Evolutionary conservation across 2,329 filamentous ascomycete genomes (phyloP).

Genomic region (Penicillium concentricum): DNA sequence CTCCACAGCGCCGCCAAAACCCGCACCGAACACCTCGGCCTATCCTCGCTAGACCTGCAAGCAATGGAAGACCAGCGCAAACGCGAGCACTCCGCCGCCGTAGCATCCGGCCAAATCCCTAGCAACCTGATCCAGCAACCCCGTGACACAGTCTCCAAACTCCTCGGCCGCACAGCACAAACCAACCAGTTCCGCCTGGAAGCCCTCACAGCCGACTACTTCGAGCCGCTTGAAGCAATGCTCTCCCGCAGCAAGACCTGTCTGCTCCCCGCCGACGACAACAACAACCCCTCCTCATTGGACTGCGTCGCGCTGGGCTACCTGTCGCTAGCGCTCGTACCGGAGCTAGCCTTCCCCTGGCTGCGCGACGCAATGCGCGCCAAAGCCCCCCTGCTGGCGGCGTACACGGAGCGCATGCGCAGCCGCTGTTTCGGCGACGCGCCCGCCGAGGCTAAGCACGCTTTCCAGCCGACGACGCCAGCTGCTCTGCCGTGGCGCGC

Average conservation of each 20-base stretch:
- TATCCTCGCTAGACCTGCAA: conserved; percentile 67
- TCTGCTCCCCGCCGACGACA: conserved; percentile 48
- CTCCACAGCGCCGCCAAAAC: conserved; percentile 68
- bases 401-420: conserved; percentile 46
- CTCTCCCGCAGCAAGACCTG: conserved; percentile 54
- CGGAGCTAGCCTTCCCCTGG: conserved; percentile 63
- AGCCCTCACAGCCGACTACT: conserved; percentile 67
- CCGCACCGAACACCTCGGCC: conserved; percentile 67
- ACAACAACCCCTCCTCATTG: conserved; percentile 57
- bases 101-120: conserved; percentile 41
- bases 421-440: conserved; percentile 38
- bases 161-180: conserved; percentile 67
- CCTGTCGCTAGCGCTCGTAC: conserved; percentile 68
- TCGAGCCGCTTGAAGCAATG: conserved; percentile 67
- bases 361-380: conserved; percentile 56
- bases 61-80: conserved; percentile 41
- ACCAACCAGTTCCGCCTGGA: conserved; percentile 74
- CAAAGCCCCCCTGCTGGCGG: conserved; percentile 48
- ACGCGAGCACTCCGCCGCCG: conserved; percentile 39
- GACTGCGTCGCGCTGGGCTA: conserved; percentile 83
- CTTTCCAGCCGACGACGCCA: conserved; percentile 16
- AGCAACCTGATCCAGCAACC: conserved; percentile 55
- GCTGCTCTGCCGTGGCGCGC: conserved; percentile 36
- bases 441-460: conserved; percentile 18
- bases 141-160: conserved; percentile 58